Evolutionary conservation across 1,284 basidiomycete genomes (phyloP).

Genomic region (Lentinula novae-zelandiae): DNA sequence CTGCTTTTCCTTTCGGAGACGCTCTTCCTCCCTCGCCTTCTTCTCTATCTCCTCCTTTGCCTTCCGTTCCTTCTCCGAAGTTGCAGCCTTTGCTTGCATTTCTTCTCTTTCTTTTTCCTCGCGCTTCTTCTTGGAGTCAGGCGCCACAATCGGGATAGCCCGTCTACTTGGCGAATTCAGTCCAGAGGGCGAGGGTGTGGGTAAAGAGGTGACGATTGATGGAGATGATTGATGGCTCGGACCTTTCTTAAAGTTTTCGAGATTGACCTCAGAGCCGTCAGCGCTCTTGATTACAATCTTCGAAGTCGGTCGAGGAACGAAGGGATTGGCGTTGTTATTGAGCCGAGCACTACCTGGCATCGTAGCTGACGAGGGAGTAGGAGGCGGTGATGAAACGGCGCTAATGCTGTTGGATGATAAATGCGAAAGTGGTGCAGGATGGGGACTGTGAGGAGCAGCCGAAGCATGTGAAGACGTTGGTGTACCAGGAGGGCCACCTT

Average conservation of each 20-base stretch:
- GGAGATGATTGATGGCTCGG: slow-evolving; percentile 34
- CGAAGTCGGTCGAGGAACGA: slow-evolving; percentile 47
- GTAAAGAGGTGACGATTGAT: slow-evolving; percentile 39
- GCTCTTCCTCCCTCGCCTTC: slow-evolving; percentile 33
- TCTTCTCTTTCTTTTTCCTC: slow-evolving; percentile 43
- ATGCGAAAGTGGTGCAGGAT: slow-evolving; percentile 47
- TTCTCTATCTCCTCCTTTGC: slow-evolving; percentile 35
- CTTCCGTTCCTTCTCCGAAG: slow-evolving; percentile 31
- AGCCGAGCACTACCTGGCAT: slow-evolving; percentile 39
- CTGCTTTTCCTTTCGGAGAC: slow-evolving; percentile 39
- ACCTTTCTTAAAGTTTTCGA: slow-evolving; percentile 48
- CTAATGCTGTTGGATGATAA: slow-evolving; percentile 43
- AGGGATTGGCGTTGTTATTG: slow-evolving; percentile 59
- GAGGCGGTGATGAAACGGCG: slow-evolving; percentile 60
- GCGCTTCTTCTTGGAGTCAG: slow-evolving; percentile 49
- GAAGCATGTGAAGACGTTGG: slow-evolving; percentile 59
- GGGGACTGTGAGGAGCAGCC: slow-evolving; percentile 45
- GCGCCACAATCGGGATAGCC: slow-evolving; percentile 52
- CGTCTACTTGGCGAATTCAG: slow-evolving; percentile 34
- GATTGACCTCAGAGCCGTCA: slow-evolving; percentile 56
- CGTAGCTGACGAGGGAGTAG: slow-evolving; percentile 49
- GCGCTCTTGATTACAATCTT: slow-evolving; percentile 51
- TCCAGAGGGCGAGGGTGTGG: slow-evolving; percentile 31
- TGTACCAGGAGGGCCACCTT: slow-evolving; percentile 48
- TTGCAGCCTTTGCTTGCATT: slow-evolving; percentile 28